These are phyloP conservation scores for Papilionanthe hybrid DNA, from an alignment of 116 monocot species.

Conservation along the genomic window DNA sequence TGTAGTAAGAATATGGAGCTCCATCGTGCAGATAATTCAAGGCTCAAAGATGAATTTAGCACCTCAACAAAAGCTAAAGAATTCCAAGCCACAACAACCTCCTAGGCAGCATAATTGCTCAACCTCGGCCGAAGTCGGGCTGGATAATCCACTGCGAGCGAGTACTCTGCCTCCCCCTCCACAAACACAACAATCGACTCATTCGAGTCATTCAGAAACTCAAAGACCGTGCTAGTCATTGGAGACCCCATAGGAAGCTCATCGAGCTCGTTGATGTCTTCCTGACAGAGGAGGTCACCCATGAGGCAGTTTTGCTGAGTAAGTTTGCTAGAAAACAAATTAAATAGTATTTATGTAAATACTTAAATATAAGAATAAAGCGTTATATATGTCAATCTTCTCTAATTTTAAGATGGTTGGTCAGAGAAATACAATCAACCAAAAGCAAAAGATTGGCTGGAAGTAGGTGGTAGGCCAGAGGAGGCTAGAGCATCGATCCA, in stretches of 20 bases:
- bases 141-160: constrained; percentile 32
- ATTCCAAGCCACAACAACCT: constrained; percentile 59
- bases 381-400: too few species aligned
- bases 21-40: constrained; percentile 43
- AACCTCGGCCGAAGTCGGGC: constrained; percentile 38
- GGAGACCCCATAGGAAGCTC: neutral
- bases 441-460: too few species aligned
- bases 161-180: constrained; percentile 44
- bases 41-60: constrained; percentile 56
- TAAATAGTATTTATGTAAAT: too few species aligned
- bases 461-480: too few species aligned
- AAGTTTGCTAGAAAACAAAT: too few species aligned
- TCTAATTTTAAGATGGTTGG: too few species aligned
- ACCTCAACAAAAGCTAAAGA: constrained; percentile 68
- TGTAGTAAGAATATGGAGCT: constrained; percentile 54
- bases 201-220: constrained; percentile 31
- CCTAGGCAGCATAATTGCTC: constrained; percentile 42
- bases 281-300: constrained; percentile 15
- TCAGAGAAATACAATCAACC: too few species aligned
- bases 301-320: neutral
- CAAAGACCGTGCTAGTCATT: constrained; percentile 20
- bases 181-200: constrained; percentile 43
- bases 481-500: too few species aligned
- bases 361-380: too few species aligned
- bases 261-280: constrained; percentile 59